Percentiles rank a stretch among this genome's conserved stretches.
These are phyloP conservation scores for Elsinoe necatrix DNA, from an alignment of 2,329 filamentous ascomycete species.

Conservation along the genomic window DNA sequence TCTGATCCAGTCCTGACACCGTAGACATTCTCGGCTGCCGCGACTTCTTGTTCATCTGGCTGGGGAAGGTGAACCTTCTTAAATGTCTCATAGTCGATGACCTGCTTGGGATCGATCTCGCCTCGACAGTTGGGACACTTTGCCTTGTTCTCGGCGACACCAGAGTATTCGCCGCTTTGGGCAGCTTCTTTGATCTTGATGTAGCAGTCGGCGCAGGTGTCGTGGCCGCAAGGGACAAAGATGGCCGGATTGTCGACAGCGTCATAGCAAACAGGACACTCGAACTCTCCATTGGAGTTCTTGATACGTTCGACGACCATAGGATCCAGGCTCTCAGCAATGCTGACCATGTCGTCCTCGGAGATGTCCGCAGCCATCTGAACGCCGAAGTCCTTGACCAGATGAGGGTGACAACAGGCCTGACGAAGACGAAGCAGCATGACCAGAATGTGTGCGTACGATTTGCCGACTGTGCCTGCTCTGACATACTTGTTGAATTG, in stretches of 20 bases:
- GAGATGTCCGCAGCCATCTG: slow-evolving; percentile 41
- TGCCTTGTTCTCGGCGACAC: slow-evolving; percentile 39
- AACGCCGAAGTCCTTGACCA: slow-evolving; percentile 58
- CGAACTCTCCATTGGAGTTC: slow-evolving; percentile 50
- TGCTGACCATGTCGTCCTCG: slow-evolving; percentile 49
- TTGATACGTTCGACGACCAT: slow-evolving; percentile 61
- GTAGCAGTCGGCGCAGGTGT: slow-evolving; percentile 69
- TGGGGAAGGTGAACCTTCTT: slow-evolving; percentile 61
- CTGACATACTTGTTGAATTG: slow-evolving; percentile 71
- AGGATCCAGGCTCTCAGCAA: slow-evolving; percentile 52
- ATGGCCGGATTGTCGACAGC: slow-evolving; percentile 65
- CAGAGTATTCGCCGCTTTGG: slow-evolving; percentile 51
- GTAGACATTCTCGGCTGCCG: slow-evolving; percentile 16
- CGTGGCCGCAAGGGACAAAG: slow-evolving; percentile 75
- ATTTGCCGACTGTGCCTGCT: slow-evolving; percentile 56
- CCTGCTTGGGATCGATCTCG: slow-evolving; percentile 54
- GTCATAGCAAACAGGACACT: slow-evolving; percentile 79
- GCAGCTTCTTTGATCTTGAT: slow-evolving; percentile 57
- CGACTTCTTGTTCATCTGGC: slow-evolving; percentile 25
- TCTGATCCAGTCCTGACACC: slow-evolving; percentile 18
- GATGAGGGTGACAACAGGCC: slow-evolving; percentile 67
- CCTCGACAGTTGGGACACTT: slow-evolving; percentile 73
- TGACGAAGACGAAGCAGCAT: slow-evolving; percentile 72
- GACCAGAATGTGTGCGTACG: slow-evolving; percentile 74
- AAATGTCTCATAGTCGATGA: slow-evolving; percentile 68